phyloP scores from a whole-genome alignment of 2,329 filamentous ascomycete species.

The Beauveria varroae region DNA sequence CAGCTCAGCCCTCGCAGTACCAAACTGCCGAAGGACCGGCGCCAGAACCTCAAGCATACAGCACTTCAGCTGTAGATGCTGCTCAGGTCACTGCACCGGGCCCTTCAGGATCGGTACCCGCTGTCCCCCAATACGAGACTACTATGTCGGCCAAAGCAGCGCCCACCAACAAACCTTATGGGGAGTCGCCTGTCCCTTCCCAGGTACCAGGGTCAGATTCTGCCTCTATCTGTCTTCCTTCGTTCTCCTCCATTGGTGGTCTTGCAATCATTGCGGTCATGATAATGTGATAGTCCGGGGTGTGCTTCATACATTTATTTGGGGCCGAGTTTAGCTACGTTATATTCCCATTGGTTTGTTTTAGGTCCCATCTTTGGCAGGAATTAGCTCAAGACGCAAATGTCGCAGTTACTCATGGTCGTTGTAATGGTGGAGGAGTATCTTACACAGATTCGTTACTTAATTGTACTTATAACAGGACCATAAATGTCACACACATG shows the following conservation, averaged over 20 bases:
- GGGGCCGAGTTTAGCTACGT: conserved; percentile 13
- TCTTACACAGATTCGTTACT: conserved; percentile 10
- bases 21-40: conserved; percentile 9
- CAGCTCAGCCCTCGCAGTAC: conserved; percentile 2
- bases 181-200: conserved; percentile 19
- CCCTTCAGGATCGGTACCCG: conserved; percentile 5
- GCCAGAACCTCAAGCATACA: conserved; percentile 14
- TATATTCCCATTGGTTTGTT: conserved; percentile 12
- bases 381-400: conserved; percentile 12
- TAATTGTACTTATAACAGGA: conserved; percentile 9
- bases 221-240: conserved; percentile 15
- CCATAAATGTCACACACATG: not conserved
- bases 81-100: conserved; percentile 3
- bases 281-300: conserved; percentile 16
- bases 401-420: conserved; percentile 6
- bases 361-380: conserved; percentile 14
- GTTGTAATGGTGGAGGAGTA: conserved; percentile 5
- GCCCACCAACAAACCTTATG: conserved; percentile 13
- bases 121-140: conserved; percentile 16
- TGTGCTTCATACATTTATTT: conserved; percentile 5
- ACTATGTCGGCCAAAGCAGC: conserved; percentile 19
- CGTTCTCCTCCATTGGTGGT: conserved; percentile 18
- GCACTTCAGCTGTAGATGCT: conserved; percentile 12
- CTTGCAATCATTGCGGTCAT: conserved; percentile 21
- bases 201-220: conserved; percentile 22